A percentile compares a stretch with the other conserved stretches of the same genome.
Evolutionary conservation across 169 alveolate species (phyloP).

Genomic region (Plasmodium falciparum): DNA sequence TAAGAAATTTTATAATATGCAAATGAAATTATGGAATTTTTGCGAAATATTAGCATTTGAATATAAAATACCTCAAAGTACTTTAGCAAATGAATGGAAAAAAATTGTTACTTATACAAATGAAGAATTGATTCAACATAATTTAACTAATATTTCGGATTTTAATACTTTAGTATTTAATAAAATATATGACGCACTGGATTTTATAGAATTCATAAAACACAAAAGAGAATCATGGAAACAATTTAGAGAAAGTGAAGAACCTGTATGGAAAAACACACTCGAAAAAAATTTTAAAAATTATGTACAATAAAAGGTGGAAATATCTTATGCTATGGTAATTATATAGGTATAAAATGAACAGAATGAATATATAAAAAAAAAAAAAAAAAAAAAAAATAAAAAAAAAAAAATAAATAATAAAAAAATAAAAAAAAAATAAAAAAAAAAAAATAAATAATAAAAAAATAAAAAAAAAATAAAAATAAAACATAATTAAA

Average conservation of each 20-base stretch:
- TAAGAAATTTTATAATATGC: slow-evolving; percentile 19
- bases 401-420: too few species aligned
- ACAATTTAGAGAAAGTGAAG: slow-evolving; percentile 1
- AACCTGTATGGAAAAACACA: slow-evolving; percentile 8
- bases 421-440: too few species aligned
- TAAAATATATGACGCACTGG: slow-evolving; percentile 4
- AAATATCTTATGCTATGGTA: too few species aligned
- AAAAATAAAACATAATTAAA: too few species aligned
- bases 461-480: too few species aligned
- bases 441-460: too few species aligned
- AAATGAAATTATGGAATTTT: slow-evolving; percentile 20
- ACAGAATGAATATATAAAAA: too few species aligned
- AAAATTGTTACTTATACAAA: slow-evolving; percentile 15
- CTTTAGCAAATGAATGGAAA: slow-evolving; percentile 23
- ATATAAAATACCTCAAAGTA: slow-evolving; percentile 22
- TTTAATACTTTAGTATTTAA: slow-evolving; percentile 12
- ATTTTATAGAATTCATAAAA: slow-evolving; percentile 15
- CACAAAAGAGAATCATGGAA: slow-evolving; percentile 22
- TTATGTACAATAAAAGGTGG: too few species aligned
- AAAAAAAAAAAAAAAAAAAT: too few species aligned
- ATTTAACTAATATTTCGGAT: slow-evolving; percentile 18
- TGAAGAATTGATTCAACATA: slow-evolving; percentile 17
- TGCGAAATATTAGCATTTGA: slow-evolving; percentile 43
- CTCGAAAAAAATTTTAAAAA: slow-evolving; percentile 5
- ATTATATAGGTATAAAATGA: too few species aligned